These are phyloP conservation scores for Epichloe sibirici DNA, from an alignment of 2,329 filamentous ascomycete genomes.

Conservation along the genomic window DNA sequence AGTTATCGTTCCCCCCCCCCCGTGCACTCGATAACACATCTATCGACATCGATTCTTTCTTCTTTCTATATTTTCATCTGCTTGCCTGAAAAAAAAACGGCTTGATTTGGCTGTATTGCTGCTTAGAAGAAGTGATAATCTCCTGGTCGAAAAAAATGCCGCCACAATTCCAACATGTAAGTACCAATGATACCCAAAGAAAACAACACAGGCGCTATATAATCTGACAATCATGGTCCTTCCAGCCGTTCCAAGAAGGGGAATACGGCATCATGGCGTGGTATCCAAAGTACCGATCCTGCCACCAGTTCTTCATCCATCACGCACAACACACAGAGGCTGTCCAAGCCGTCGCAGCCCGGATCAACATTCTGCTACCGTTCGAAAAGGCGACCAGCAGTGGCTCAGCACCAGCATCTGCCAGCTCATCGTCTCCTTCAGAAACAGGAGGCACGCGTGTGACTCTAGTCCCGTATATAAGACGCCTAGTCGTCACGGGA, in stretches of 20 bases:
- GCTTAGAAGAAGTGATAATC: background rate
- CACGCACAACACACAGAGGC: constrained; percentile 72
- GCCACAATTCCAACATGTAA: constrained; percentile 11
- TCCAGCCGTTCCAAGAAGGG: constrained; percentile 30
- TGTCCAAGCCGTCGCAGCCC: constrained; percentile 79
- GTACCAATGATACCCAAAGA: background rate
- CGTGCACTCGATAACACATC: background rate
- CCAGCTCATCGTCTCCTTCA: background rate
- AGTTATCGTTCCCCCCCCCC: background rate
- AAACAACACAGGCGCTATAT: background rate
- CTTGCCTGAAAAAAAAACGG: background rate
- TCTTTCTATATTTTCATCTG: background rate
- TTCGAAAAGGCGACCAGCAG: constrained; percentile 51
- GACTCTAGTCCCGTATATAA: constrained; percentile 69
- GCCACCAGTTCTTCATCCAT: constrained; percentile 83
- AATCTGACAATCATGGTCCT: background rate
- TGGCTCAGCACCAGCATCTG: constrained; percentile 6
- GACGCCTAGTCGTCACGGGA: constrained; percentile 79
- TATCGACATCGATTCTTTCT: background rate
- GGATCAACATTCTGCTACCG: constrained; percentile 84
- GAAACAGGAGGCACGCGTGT: constrained; percentile 8
- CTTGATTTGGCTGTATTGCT: background rate
- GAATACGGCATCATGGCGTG: constrained; percentile 79
- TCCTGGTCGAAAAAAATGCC: constrained; percentile 7
- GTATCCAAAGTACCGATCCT: constrained; percentile 84